Percentiles rank a stretch among this genome's conserved stretches.
Conservation (phyloP, 2,329 filamentous ascomycete species). For the Claviceps purpurea region DNA sequence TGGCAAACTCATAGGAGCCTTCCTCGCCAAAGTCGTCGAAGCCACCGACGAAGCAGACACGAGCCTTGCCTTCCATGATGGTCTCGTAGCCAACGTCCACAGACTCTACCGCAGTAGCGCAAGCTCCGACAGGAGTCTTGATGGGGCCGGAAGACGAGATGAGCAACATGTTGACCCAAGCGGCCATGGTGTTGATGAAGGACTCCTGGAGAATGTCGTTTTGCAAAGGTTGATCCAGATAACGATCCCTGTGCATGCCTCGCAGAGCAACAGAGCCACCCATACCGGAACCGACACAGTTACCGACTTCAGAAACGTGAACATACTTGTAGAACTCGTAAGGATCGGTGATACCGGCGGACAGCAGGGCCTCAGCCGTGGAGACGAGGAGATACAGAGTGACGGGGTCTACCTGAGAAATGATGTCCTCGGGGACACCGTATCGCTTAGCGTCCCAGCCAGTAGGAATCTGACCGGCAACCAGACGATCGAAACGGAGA, state of each 20-base stretch:
- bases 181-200: conserved; percentile 99
- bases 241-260: conserved; percentile 97
- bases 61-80: conserved; percentile 95
- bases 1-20: conserved; percentile 98
- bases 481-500: conserved; percentile 89
- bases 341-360: conserved; percentile 91
- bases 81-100: conserved; percentile 97
- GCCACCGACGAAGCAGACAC: conserved; percentile 92
- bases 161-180: conserved; percentile 98
- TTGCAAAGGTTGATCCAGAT: conserved; percentile 90
- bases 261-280: conserved; percentile 84
- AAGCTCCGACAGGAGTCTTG: conserved; percentile 96
- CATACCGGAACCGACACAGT: conserved; percentile 97
- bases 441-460: conserved; percentile 96
- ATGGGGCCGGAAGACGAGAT: conserved; percentile 95
- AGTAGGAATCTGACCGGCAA: conserved; percentile 91
- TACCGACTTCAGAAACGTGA: conserved; percentile 93
- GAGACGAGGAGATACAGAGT: conserved; percentile 91
- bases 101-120: conserved; percentile 93
- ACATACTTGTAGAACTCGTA: conserved; percentile 99
- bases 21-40: conserved; percentile 99
- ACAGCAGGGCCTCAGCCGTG: conserved; percentile 79
- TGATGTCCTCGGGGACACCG: conserved; percentile 93
- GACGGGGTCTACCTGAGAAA: conserved; percentile 92
- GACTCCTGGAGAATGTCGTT: conserved; percentile 99